Evolutionary conservation across 1,284 basidiomycete genomes (phyloP).

Genomic region (Peniophora sp.): DNA sequence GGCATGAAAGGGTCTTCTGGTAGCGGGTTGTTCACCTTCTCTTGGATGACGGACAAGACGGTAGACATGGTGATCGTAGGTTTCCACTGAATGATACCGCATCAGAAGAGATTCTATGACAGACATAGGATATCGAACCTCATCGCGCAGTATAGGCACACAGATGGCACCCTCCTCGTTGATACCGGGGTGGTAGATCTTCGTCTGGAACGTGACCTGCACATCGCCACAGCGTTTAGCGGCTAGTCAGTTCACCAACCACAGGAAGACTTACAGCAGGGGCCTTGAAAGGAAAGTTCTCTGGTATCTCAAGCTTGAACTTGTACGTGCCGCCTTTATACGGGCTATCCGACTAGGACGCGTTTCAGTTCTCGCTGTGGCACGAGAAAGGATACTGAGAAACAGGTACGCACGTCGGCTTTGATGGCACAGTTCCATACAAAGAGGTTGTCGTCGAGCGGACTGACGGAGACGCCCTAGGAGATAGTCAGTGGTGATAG

Average conservation of each 20-base stretch:
- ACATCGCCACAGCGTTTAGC: conserved; percentile 3
- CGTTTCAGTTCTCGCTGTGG: conserved; percentile 1
- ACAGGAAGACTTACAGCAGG: conserved; percentile 57
- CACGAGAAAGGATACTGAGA: conserved; percentile 1
- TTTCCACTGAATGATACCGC: not conserved
- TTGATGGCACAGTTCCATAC: conserved; percentile 75
- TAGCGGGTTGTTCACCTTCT: conserved; percentile 84
- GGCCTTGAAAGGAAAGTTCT: conserved; percentile 87
- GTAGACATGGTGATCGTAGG: conserved; percentile 2
- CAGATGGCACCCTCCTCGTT: conserved; percentile 86
- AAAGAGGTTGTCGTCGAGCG: conserved; percentile 68
- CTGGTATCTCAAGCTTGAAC: conserved; percentile 63
- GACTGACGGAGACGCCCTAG: conserved; percentile 55
- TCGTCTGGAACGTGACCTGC: conserved; percentile 80
- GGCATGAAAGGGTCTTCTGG: conserved; percentile 87
- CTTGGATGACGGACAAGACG: conserved; percentile 77
- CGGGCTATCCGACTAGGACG: conserved; percentile 62
- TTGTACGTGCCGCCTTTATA: conserved; percentile 82
- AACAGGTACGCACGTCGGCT: conserved; percentile 46
- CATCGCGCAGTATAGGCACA: conserved; percentile 72
- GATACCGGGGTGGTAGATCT: conserved; percentile 90
- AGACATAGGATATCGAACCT: too few species aligned
- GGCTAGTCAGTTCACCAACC: not conserved
- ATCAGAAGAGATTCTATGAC: too few species aligned
- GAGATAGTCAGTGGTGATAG: not conserved